Evolutionary conservation across 345 rosid genomes (phyloP).

Genomic region (Schrenkiella parvula): DNA sequence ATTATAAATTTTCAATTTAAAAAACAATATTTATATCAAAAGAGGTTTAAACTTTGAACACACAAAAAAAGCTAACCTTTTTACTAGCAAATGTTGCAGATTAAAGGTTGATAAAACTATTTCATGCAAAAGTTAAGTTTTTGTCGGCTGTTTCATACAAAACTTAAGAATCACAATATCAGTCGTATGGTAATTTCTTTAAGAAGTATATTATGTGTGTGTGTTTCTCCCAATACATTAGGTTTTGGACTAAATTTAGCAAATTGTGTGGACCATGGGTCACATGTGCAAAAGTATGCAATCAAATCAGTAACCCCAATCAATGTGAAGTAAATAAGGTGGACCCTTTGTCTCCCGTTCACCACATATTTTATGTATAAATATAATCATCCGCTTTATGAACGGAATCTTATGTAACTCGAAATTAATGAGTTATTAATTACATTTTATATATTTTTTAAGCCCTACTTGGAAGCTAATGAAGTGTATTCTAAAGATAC

Average conservation of each 20-base stretch:
- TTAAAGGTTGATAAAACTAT: not conserved
- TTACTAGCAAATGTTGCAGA: too few relatives aligned
- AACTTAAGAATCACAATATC: not conserved
- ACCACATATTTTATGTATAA: not conserved
- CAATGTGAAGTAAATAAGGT: not conserved
- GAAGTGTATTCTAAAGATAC: not conserved
- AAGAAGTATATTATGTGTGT: not conserved
- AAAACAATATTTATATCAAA: too few relatives aligned
- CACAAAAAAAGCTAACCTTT: too few relatives aligned
- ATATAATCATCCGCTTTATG: not conserved
- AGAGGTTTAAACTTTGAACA: too few relatives aligned
- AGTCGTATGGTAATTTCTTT: too few relatives aligned
- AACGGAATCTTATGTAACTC: not conserved
- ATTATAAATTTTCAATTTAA: too few relatives aligned
- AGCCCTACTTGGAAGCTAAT: not conserved
- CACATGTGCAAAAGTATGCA: not conserved
- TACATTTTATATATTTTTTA: not conserved
- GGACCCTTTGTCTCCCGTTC: slow-evolving; percentile 2
- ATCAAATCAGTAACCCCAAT: not conserved
- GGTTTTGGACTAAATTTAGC: not conserved
- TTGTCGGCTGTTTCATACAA: not conserved
- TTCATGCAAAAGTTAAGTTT: not conserved
- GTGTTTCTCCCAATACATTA: too few relatives aligned
- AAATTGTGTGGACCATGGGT: not conserved
- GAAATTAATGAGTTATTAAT: not conserved